Evolutionary conservation across 1,284 basidiomycete genomes (phyloP), one percentile per base, ranked within the genome.

Genomic region (Cryptococcus jaspeensis): DNA sequence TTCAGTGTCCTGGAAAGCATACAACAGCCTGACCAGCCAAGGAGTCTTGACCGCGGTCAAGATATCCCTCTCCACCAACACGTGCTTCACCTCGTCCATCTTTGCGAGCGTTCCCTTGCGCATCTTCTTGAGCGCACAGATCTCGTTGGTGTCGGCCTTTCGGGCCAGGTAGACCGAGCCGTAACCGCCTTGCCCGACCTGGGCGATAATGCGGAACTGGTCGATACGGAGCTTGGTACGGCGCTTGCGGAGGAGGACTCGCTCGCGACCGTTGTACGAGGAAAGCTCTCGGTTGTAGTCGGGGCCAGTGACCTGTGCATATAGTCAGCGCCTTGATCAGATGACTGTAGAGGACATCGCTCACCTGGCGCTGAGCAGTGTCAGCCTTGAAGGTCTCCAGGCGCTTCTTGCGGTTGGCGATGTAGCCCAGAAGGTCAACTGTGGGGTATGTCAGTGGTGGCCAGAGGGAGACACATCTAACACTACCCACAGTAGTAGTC

Each of bases 101-200:
- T 97, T 97, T 70, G 87, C 87, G 46, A 97, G 71, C 0, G 92
- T 96, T 42, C 87, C 83, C 78, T 97, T 97, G 65, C 82, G 84
- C 93, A 97, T 94, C 81, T 92, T 94, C 82, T 97, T 97, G 55
- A 97, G 79, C 1, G 94, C 93, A 63, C 93, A 96, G 7, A 97
- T 89, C 74, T 97, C 92, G 39, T 90, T 88, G 0, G 92, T 89
- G 65, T 96, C 92, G 63, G 72, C 88, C 74, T 95, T 95, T 46
- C 93, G 81, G 4, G 94, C 93, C 42, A 97, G 81, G 73, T 88
- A 97, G 32, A 97, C 93, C 63, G 96, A 93, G 9, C 94, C 94
- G 77, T 96, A 97, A 1, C 93, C 93, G 20, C 93, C 94, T 79
- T 97, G 94, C 2, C 94, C 93, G 50, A 97, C 91, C 67, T 97